Base-by-base conservation (phyloP, 768 basidiomycete genomes). In the Russula sp. region DNA sequence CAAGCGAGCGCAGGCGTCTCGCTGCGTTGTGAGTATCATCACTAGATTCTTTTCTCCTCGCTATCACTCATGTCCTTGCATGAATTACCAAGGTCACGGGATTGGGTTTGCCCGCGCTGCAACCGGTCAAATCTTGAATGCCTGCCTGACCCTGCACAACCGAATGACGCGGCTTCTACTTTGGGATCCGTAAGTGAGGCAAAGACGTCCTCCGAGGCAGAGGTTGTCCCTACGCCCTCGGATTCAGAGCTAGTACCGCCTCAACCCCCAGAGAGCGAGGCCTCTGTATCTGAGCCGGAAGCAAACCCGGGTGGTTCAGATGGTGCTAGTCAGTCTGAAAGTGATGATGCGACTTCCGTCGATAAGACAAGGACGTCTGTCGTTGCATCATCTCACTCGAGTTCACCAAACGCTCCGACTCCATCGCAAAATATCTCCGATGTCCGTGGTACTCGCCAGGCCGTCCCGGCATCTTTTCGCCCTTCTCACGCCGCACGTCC, bases 21-120 rank as follows among this genome's bases (percentile, higher is more conserved):
- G 92, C 92, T 22, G 76, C 77, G 59, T 70, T 90, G 92, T 92
- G 73, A 73, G 90, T 79, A 51, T 36, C 32, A 24, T 30, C 62
- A 24, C 36, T 24, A 24, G 57, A 20, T 16, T 24, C 1, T 22
- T 32, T 30, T 28, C n/a, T 36, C 34, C 13, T 36, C 28, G 0
- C 46, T 20, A 24, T 52, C 50, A 14, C 62, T n/a, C 52, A 48
- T 46, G 20, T 5, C 16, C n/a, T 16, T 13, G 28, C 5, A 14
- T 44, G 18, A 54, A 42, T 52, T 14, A 3, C 61, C 48, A 10
- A 94, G 92, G 69, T 94, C 92, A 38, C 82, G 89, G 62, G 83
- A 85, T 64, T 94, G 92, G 92, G 75, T 78, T 44, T 94, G 92
- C 68, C 86, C 90, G 9, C 83, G 82, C 57, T 93, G 92, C 73